Evolutionary conservation across 2,329 filamentous ascomycete species (phyloP).

Genomic region (Colletotrichum euphorbiae): DNA sequence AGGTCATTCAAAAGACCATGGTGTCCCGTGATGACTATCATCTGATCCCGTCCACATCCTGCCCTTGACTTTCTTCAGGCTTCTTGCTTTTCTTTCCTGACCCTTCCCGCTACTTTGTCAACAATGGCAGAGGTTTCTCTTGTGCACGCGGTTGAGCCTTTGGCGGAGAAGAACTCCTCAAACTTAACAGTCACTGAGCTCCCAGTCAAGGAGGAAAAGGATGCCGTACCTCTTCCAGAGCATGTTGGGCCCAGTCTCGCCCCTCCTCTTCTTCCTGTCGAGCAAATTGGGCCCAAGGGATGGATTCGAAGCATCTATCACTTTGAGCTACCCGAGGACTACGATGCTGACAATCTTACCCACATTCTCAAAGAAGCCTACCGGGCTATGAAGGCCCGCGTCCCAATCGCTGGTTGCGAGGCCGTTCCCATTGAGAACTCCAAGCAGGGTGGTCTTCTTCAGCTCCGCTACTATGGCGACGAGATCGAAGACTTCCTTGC

Average conservation of each 20-base stretch:
- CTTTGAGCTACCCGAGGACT: conserved; percentile 24
- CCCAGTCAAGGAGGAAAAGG: not conserved
- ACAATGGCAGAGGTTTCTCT: not conserved
- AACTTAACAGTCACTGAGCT: not conserved
- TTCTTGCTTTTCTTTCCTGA: no score
- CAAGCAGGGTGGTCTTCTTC: conserved; percentile 48
- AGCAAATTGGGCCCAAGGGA: conserved; percentile 26
- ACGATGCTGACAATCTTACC: conserved; percentile 17
- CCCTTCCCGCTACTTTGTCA: not conserved
- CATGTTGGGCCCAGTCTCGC: not conserved
- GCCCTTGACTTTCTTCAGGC: no score
- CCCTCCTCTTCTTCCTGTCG: conserved; percentile 28
- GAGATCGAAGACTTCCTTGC: conserved; percentile 44
- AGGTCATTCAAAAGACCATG: no score
- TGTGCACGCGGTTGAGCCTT: not conserved
- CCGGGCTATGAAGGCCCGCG: conserved; percentile 10
- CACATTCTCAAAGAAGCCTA: conserved; percentile 1
- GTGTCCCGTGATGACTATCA: no score
- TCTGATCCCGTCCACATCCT: no score
- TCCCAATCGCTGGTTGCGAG: conserved; percentile 25
- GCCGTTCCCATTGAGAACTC: conserved; percentile 42
- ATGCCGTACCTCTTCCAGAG: no score
- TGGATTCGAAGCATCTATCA: conserved; percentile 20
- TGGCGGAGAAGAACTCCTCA: not conserved
- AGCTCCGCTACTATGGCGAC: conserved; percentile 44